phyloP scores from a whole-genome alignment of 306 rosid genomes.

The Cucumis sativus region Cucumber_9930_V3 NC_026659.2:26284001-26284500 shows the following conservation, averaged over 20 bases:
- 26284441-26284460: too few relatives aligned
- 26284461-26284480: too few relatives aligned
- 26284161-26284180: background rate
- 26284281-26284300: background rate
- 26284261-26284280: background rate
- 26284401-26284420: background rate
- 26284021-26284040: constrained; percentile 3
- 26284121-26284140: constrained; percentile 35
- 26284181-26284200: background rate
- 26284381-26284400: background rate
- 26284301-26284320: background rate
- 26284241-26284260: background rate
- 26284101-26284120: background rate
- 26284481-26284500: too few relatives aligned
- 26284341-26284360: background rate
- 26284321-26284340: background rate
- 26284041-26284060: constrained; percentile 12
- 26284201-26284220: constrained; percentile 2
- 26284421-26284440: background rate
- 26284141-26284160: constrained; percentile 34
- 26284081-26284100: constrained; percentile 9
- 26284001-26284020: constrained; percentile 9
- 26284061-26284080: background rate
- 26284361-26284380: background rate
- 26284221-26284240: background rate